Evolutionary conservation across 83 land plant species (phyloP), one percentile per base, ranked within the genome.

Genomic region (Thuja plicata): DNA sequence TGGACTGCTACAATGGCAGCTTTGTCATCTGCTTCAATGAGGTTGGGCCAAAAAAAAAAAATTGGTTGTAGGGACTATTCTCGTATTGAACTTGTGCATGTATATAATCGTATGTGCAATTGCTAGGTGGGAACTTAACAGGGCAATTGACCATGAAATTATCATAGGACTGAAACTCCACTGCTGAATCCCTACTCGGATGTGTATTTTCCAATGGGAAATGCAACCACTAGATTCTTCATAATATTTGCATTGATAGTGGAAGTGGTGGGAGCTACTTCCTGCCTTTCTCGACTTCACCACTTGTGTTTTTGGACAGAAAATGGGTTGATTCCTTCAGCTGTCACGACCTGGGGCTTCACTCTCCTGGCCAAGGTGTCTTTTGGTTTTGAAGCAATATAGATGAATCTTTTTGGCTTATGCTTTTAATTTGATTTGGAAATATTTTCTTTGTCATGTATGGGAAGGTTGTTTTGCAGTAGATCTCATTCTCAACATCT

Each of bases 71-170:
- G 40, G 70, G 5, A 62, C 86, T 46, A 91, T 96, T 78, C 89
- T 97, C 88, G 35, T 92, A 32, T 92, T 96, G 62, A 97, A 97
- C 88, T 93, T 97, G 87, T 93, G 93, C 91, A 95, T 97, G 96
- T 97, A 96, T 85, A 90, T 73, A 52, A 92, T 97, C 27, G 90
- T 96, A 12, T 88, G 92, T 19, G 94, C 93, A 60, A 91, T 95
- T 83, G 96, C 95, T 73, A 97, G 96, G 3, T 96, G 97, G 97
- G 95, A 95, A 0, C 76, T 97, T 71, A 92, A 97, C 74, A 76
- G 60, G 30, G 93, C 95, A 46, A 94, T 97, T 71, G 94, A 96
- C 50, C 91, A 90, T 86, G 93, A 93, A n/a, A 92, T 91, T 85
- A 86, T 89, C 70, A 94, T 92, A n/a, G 88, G 82, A 7, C 19